A percentile compares a stretch with the other conserved stretches of the same genome.
Evolutionary conservation across 345 rosid species (phyloP).

Genomic region (Noccaea caerulescens): DNA sequence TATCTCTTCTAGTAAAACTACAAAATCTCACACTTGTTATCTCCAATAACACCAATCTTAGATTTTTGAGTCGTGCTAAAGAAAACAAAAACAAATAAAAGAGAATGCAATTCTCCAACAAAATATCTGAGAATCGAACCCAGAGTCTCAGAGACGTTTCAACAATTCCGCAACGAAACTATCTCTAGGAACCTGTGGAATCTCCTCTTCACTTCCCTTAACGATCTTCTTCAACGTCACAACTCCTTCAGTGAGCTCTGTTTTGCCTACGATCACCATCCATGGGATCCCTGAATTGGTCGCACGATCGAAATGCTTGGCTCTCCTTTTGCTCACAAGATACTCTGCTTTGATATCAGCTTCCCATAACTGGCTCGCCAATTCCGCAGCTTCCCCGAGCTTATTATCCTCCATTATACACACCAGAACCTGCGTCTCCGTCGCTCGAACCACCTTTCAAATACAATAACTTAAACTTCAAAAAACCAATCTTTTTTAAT

Average conservation of each 20-base stretch:
- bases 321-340: constrained; percentile 58
- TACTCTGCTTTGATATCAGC: constrained; percentile 71
- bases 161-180: constrained; percentile 53
- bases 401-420: constrained; percentile 61
- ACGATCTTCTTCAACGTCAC: constrained; percentile 66
- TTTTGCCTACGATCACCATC: constrained; percentile 73
- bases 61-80: background rate
- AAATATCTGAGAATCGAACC: background rate
- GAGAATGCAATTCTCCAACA: background rate
- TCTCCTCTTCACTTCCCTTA: constrained; percentile 53
- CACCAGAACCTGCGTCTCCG: constrained; percentile 79
- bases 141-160: constrained; percentile 43
- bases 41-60: constrained; percentile 9
- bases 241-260: constrained; percentile 60
- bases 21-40: constrained; percentile 7
- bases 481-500: background rate
- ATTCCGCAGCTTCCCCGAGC: constrained; percentile 59
- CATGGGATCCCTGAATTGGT: constrained; percentile 38
- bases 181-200: constrained; percentile 45
- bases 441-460: constrained; percentile 59
- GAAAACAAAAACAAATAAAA: background rate
- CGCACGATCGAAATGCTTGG: constrained; percentile 54
- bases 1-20: background rate
- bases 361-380: constrained; percentile 69
- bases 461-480: background rate